Base-by-base conservation (phyloP, 2,329 filamentous ascomycete species). In the Fusarium xyrophilum region DNA sequence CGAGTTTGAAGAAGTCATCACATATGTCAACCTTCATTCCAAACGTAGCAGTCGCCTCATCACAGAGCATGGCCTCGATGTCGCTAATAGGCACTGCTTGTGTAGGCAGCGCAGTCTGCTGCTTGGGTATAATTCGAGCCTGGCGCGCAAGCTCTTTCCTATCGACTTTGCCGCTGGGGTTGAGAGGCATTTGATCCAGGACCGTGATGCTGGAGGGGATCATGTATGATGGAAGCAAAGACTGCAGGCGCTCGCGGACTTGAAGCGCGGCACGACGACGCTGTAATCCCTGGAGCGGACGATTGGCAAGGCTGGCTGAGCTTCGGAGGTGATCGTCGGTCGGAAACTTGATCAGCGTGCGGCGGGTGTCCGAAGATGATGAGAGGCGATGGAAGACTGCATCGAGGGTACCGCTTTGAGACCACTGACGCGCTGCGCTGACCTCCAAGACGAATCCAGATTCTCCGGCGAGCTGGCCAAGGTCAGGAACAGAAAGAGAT, bases 121-220 rank as follows among this genome's bases (percentile, higher is more conserved):
- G 23, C 14, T 52, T 64, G 1, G 58, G 61, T 15, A 53, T 0
- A 1, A 21, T 38, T 2, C 27, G 35, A 19, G 58, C 61, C 21
- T n/a, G 30, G 1, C 51, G 51, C 5, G 51, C 33, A 28, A 74
- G 65, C 6, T 56, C 59, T 5, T 65, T 61, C 0, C 73, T 59
- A 30, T 76, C 73, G 1, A 74, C 58, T 43, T 76, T 75, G 25
- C 73, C 71, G 19, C 70, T 76, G 2, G 57, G 43, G 21, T 74
- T 74, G 36, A 75, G 43, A 19, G 75, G 75, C 55, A 77, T 69
- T 6, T 69, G 40, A 3, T 73, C 71, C 17, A 76, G 15, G 1
- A 74, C 55, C 1, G 56, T 43, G 9, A 77, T 70, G 10, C 21
- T 56, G 1, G 60, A 43, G 1, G 74, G 75, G 17, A 76, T 44